phyloP scores from a whole-genome alignment of 345 rosid genomes.

The Nephelium lappaceum region DNA sequence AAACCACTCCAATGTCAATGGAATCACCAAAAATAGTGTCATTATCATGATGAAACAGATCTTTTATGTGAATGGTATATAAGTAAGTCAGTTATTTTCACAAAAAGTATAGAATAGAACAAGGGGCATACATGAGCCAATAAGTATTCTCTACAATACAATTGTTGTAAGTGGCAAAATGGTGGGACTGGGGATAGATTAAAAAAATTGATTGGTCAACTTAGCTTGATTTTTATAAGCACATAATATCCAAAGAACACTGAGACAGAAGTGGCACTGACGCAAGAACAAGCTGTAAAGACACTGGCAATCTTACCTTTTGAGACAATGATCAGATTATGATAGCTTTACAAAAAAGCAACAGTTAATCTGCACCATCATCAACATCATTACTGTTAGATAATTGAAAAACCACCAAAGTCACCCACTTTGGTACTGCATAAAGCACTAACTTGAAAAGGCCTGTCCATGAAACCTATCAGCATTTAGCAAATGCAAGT shows the following conservation, averaged over 20 bases:
- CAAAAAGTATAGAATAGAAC: neutral
- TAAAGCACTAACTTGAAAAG: conserved; percentile 1
- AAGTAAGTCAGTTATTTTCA: neutral
- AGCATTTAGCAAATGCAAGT: conserved; percentile 4
- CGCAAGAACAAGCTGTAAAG: conserved; percentile 9
- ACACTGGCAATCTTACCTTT: neutral
- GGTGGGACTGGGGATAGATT: neutral
- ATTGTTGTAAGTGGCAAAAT: neutral
- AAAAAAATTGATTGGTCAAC: neutral
- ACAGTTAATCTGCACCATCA: neutral
- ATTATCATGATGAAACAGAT: neutral
- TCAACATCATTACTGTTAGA: neutral
- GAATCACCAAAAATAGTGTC: conserved; percentile 8
- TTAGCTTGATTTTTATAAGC: neutral
- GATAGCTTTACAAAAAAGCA: conserved; percentile 5
- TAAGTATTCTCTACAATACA: neutral
- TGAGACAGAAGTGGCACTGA: neutral
- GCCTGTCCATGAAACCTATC: conserved; percentile 15
- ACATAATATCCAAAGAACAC: neutral
- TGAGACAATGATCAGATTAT: neutral
- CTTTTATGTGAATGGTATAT: neutral
- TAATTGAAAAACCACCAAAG: neutral
- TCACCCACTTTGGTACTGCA: neutral
- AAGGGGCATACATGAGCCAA: neutral
- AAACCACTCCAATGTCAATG: neutral